Percentiles rank a stretch among this genome's conserved stretches.
Evolutionary conservation across 768 basidiomycete genomes (phyloP).

Genomic region (Cystobasidium onofrii): DNA sequence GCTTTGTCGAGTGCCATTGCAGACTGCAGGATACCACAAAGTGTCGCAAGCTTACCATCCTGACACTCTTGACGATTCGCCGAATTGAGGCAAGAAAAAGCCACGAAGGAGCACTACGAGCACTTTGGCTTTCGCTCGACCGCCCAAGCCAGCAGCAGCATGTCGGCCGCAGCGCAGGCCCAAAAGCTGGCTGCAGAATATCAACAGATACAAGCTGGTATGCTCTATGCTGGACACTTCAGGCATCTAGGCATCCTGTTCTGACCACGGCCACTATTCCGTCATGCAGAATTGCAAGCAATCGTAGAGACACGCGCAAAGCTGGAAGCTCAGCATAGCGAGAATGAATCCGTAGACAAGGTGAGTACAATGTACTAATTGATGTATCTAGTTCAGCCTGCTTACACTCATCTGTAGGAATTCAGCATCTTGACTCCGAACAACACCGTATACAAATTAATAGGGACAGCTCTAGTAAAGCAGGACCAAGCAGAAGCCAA

Average conservation of each 20-base stretch:
- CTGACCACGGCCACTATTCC: neutral
- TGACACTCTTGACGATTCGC: neutral
- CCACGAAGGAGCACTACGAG: neutral
- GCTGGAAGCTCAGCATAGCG: constrained; percentile 76
- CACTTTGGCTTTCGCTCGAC: neutral
- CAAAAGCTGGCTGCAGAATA: constrained; percentile 21
- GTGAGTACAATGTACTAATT: constrained; percentile 47
- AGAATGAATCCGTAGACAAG: constrained; percentile 87
- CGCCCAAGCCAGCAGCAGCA: neutral
- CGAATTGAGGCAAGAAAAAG: neutral
- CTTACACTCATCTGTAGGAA: constrained; percentile 54
- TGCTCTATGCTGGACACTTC: neutral
- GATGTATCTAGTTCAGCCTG: neutral
- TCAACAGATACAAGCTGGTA: constrained; percentile 29
- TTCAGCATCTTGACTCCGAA: constrained; percentile 66
- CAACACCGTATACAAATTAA: constrained; percentile 79
- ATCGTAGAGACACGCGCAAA: constrained; percentile 71
- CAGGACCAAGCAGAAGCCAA: constrained; percentile 84
- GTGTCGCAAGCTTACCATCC: neutral
- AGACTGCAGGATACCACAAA: neutral
- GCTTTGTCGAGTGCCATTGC: neutral
- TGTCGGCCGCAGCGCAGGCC: constrained; percentile 22
- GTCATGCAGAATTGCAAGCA: constrained; percentile 54
- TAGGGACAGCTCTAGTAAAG: constrained; percentile 79
- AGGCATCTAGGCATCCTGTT: neutral